phyloP scores from a whole-genome alignment of 1,284 basidiomycete genomes.

The Meripilus lineatus region DNA sequence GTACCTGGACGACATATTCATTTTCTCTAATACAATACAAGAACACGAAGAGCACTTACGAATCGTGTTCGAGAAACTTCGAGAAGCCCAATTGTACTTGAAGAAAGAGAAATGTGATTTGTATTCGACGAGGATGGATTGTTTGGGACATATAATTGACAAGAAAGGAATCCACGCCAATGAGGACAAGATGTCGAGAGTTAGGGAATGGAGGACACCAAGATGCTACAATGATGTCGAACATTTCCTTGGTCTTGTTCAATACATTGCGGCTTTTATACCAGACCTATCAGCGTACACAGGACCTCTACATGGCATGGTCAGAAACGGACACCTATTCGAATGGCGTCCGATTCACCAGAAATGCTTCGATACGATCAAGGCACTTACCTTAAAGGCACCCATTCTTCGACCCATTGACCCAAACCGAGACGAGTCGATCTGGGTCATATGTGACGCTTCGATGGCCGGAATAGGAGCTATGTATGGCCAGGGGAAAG shows the following conservation, averaged over 20 bases:
- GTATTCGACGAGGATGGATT: conserved; percentile 17
- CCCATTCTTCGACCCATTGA: too few species aligned
- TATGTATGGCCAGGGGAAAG: too few species aligned
- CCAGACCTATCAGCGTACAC: conserved; percentile 31
- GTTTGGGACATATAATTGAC: conserved; percentile 25
- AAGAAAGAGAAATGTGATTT: too few species aligned
- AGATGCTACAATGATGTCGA: conserved; percentile 29
- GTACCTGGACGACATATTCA: too few species aligned
- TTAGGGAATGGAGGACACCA: too few species aligned
- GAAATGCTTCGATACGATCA: too few species aligned
- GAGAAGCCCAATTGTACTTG: too few species aligned
- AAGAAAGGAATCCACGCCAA: conserved; percentile 18
- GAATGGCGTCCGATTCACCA: too few species aligned
- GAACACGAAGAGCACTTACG: conserved; percentile 25
- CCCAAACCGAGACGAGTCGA: conserved; percentile 18
- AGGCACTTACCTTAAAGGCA: too few species aligned
- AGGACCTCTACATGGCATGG: conserved; percentile 21
- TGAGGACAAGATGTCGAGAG: conserved; percentile 21
- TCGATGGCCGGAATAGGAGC: not conserved
- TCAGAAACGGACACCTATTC: conserved; percentile 8
- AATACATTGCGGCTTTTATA: conserved; percentile 36
- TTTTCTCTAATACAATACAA: too few species aligned
- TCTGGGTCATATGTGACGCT: conserved; percentile 20
- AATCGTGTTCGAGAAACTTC: conserved; percentile 22
- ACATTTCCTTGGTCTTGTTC: conserved; percentile 34